Evolutionary conservation across 768 basidiomycete species (phyloP).

Genomic region (Mycena latifolia): DNA sequence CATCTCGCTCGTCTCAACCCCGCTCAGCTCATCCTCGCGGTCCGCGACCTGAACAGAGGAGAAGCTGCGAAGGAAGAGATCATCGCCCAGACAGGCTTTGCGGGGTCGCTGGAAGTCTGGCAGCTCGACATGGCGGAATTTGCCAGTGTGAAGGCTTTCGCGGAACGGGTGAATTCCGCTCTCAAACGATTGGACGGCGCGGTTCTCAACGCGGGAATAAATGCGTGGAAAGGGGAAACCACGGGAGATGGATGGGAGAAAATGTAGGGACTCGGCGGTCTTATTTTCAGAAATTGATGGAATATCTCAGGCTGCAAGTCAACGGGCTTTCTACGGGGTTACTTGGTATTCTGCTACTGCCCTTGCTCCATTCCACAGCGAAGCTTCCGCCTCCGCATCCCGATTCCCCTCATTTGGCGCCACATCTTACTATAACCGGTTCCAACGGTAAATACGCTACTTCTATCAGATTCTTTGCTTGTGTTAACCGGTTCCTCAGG

Average conservation of each 20-base stretch:
- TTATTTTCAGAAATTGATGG: background rate
- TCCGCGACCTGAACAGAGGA: conserved; percentile 43
- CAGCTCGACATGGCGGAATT: conserved; percentile 49
- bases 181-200: conserved; percentile 43
- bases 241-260: conserved; percentile 51
- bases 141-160: conserved; percentile 48
- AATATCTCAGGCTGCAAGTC: conserved; percentile 23
- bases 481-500: background rate
- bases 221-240: conserved; percentile 10
- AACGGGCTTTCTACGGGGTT: conserved; percentile 30
- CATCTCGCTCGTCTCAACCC: conserved; percentile 47
- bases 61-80: conserved; percentile 34
- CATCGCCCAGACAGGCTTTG: conserved; percentile 37
- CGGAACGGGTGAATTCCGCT: conserved; percentile 41
- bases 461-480: background rate
- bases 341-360: conserved; percentile 25
- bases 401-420: background rate
- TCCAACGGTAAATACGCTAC: conserved; percentile 18
- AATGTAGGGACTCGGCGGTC: conserved; percentile 38
- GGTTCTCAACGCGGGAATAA: conserved; percentile 46
- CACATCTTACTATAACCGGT: conserved; percentile 30
- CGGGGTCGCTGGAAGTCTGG: conserved; percentile 44
- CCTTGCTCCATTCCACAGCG: conserved; percentile 22
- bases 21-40: conserved; percentile 42
- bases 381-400: conserved; percentile 17